A percentile compares a stretch with the other conserved stretches of the same genome.
These are phyloP conservation scores for Beauveria australis DNA, from an alignment of 2,329 filamentous ascomycete genomes.

Conservation along the genomic window DNA sequence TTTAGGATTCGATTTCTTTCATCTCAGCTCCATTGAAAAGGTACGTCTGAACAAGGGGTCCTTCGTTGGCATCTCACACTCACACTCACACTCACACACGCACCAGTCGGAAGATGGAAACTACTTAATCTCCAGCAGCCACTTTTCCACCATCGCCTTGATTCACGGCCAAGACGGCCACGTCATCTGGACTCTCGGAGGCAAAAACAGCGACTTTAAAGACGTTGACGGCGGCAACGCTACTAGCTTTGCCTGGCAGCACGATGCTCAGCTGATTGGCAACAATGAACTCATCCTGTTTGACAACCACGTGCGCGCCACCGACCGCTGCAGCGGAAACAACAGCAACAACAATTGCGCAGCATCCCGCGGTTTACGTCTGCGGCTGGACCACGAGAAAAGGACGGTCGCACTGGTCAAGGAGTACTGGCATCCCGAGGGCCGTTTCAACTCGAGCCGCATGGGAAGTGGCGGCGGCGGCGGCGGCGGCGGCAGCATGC, in stretches of 20 bases:
- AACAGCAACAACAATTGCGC: slow-evolving; percentile 13
- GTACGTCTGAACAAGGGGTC: slow-evolving; percentile 13
- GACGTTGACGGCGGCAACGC: slow-evolving; percentile 27
- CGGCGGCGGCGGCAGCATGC: slow-evolving; percentile 16
- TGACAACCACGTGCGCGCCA: slow-evolving; percentile 29
- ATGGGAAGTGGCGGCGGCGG: slow-evolving; percentile 10
- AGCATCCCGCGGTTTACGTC: slow-evolving; percentile 20
- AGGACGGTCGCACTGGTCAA: slow-evolving; percentile 23
- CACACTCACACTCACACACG: background rate
- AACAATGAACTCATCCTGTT: slow-evolving; percentile 28
- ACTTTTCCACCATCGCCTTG: slow-evolving; percentile 23
- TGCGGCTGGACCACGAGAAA: slow-evolving; percentile 21
- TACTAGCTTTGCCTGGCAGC: slow-evolving; percentile 31
- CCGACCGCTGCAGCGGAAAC: slow-evolving; percentile 19
- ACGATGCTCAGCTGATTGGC: slow-evolving; percentile 27
- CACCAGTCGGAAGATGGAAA: slow-evolving; percentile 23
- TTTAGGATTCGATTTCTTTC: slow-evolving; percentile 28
- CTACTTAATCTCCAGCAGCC: slow-evolving; percentile 28
- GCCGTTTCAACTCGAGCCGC: slow-evolving; percentile 18
- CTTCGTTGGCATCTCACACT: background rate
- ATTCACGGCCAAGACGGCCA: slow-evolving; percentile 22
- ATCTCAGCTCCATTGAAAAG: slow-evolving; percentile 29
- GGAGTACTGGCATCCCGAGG: slow-evolving; percentile 22
- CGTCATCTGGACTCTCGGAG: slow-evolving; percentile 29
- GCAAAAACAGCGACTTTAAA: slow-evolving; percentile 25